These are phyloP conservation scores for Rickenella mellea DNA, from an alignment of 768 basidiomycete genomes.

Conservation along the genomic window DNA sequence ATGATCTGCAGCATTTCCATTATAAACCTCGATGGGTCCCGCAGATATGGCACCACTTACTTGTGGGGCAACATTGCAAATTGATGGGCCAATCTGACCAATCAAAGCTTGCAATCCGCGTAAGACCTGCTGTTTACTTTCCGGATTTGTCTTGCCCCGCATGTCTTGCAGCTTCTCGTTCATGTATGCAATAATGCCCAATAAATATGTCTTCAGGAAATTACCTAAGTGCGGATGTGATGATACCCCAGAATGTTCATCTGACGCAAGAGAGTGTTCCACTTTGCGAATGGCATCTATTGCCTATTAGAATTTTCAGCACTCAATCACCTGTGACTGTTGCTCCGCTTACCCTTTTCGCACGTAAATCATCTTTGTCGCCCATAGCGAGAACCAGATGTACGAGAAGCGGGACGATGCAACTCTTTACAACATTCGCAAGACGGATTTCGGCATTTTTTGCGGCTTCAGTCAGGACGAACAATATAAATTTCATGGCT, in stretches of 20 bases:
- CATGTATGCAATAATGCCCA: constrained; percentile 77
- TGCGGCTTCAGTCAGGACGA: constrained; percentile 42
- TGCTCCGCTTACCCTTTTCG: constrained; percentile 38
- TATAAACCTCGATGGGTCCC: constrained; percentile 1
- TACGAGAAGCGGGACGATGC: constrained; percentile 58
- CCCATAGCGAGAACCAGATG: constrained; percentile 74
- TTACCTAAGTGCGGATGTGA: constrained; percentile 33
- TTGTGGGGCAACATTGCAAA: constrained; percentile 79
- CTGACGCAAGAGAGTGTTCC: constrained; percentile 20
- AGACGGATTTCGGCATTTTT: constrained; percentile 31
- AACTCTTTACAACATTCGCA: constrained; percentile 49
- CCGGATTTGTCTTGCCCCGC: constrained; percentile 61
- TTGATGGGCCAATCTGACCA: constrained; percentile 55
- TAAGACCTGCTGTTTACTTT: constrained; percentile 67
- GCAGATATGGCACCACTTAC: constrained; percentile 29
- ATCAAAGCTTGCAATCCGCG: constrained; percentile 70
- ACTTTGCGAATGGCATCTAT: constrained; percentile 35
- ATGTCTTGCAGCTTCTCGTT: constrained; percentile 84
- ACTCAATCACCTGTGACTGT: too few relatives aligned
- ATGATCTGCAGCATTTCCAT: constrained; percentile 55
- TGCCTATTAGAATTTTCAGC: too few relatives aligned
- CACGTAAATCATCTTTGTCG: constrained; percentile 42
- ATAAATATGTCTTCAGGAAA: constrained; percentile 68
- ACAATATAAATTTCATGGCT: constrained; percentile 52
- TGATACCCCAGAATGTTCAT: constrained; percentile 14